Evolutionary conservation across 345 rosid species (phyloP), one percentile per base, ranked within the genome.

Genomic region (Boechera stricta): DNA sequence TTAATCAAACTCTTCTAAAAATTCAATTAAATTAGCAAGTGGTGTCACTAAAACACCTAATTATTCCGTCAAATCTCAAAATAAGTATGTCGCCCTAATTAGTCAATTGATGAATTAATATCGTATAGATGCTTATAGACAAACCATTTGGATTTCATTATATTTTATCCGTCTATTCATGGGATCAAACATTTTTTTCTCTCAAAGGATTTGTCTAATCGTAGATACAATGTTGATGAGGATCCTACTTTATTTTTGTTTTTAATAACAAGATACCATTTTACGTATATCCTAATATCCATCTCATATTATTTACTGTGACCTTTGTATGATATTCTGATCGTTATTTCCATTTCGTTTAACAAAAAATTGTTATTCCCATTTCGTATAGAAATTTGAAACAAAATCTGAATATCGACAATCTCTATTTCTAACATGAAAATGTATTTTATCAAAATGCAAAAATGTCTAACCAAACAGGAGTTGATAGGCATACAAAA

Each of bases 11-110:
- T 36, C 60, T 67, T 36, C 32, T 52, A 75, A 75, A 65, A 7
- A 28, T 41, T 67, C 52, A 49, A 38, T 33, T 64, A 67, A 60
- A 58, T 59, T 52, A 69, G 69, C 70, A 69, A 76, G 79, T 69
- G 67, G 69, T 59, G 79, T 51, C 63, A 63, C 77, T 71, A 33
- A 48, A 66, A 33, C 38, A 72, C 41, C 56, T 57, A 67, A 67
- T 48, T 57, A 67, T 66, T 66, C 67, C 42, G 68, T 48, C 68
- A 49, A 75, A 18, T 18, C 68, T 68, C 42, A 76, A 60, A 39
- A 69, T 76, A 60, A 51, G 47, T 42, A 31, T 73, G 70, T 73
- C 64, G 26, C 39, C 24, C 0, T 29, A 49, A 18, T 7, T 68
- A 68, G 66, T 68, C 69, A 76, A 57, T 57, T 57, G 32, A 45